Base-by-base conservation (phyloP, 2,329 filamentous ascomycete species). In the Rhynchosporium agropyri region DNA sequence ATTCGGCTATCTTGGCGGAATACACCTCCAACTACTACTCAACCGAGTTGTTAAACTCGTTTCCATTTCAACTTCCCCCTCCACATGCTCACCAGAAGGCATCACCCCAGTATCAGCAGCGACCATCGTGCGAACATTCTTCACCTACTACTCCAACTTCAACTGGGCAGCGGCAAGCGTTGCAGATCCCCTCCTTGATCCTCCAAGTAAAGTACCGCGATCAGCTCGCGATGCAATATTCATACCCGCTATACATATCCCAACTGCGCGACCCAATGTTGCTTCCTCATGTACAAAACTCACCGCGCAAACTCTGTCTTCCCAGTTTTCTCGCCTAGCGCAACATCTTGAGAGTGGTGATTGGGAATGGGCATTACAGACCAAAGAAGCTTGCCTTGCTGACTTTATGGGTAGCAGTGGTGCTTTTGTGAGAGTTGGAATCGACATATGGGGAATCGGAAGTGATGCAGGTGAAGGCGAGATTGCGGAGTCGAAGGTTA, bases 1-100 rank as follows among this genome's bases (percentile, higher is more conserved):
- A 54, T 89, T 89, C 68, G 88, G 88, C 0, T 87, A 85, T 64
- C 77, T 90, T 0, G 82, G 85, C 5, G 87, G 86, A 3, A 83
- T 89, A 26, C 86, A 89, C 67, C 83, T 90, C 58, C 81, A 84
- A 0, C 74, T 89, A 28, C 78, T 90, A 70, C 77, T 90, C 8
- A 80, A 83, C 0, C 81, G 83, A 15, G 75, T 90, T 0, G 82
- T 81, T 73, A 89, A 90, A 72, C 72, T 82, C 28, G 71, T 85
- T 4, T 75, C 77, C 3, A 33, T 73, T 13, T 54, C 31, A 26
- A 13, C 36, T 8, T 31, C 43, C 12, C 6, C 40, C 4, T 43
- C 40, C 4, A 43, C 40, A 15, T 4, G n/a, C 15, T 4, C 43
- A 20, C 5, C 15, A 7, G 5, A 45, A 45, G 43, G 20, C 13